phyloP scores from a whole-genome alignment of 1,139 yeast genomes.

The Saccharomyces hybrid region DNA sequence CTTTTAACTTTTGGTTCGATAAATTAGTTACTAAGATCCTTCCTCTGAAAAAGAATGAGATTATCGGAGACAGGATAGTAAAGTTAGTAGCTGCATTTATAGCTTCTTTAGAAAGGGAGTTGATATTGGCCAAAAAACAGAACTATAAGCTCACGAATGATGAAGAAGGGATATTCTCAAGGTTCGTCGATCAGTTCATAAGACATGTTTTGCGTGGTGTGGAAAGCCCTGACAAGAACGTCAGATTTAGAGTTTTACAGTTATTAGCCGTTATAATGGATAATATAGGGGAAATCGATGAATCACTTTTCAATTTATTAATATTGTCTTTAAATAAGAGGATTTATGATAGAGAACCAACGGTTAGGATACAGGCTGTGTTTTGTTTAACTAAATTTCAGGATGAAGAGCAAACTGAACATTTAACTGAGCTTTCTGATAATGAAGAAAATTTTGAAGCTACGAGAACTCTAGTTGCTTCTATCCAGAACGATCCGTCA shows the following conservation, averaged over 20 bases:
- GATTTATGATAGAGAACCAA: slow-evolving; percentile 68
- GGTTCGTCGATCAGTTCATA: slow-evolving; percentile 55
- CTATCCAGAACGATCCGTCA: slow-evolving; percentile 69
- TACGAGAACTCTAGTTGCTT: slow-evolving; percentile 44
- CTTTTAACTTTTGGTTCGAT: slow-evolving; percentile 54
- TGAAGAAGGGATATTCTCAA: slow-evolving; percentile 38
- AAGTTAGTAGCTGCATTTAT: slow-evolving; percentile 67
- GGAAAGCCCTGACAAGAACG: slow-evolving; percentile 67
- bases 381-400: slow-evolving; percentile 76
- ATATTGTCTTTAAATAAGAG: slow-evolving; percentile 56
- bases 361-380: slow-evolving; percentile 75
- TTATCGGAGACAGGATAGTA: slow-evolving; percentile 68
- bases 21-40: slow-evolving; percentile 57
- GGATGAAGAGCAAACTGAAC: slow-evolving; percentile 34
- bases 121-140: slow-evolving; percentile 34
- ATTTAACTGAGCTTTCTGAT: slow-evolving; percentile 32
- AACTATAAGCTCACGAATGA: slow-evolving; percentile 26
- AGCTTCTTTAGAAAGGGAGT: slow-evolving; percentile 28
- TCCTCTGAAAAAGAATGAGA: slow-evolving; percentile 61
- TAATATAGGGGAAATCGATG: slow-evolving; percentile 69
- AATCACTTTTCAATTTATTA: slow-evolving; percentile 57
- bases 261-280: slow-evolving; percentile 66
- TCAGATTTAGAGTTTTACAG: slow-evolving; percentile 75
- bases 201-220: slow-evolving; percentile 66
- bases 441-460: slow-evolving; percentile 38